Percentiles rank a stretch among this genome's conserved stretches.
These are phyloP conservation scores for Paraleonurus japonicus DNA, from an alignment of 257 asterid species.

Conservation along the genomic window DNA sequence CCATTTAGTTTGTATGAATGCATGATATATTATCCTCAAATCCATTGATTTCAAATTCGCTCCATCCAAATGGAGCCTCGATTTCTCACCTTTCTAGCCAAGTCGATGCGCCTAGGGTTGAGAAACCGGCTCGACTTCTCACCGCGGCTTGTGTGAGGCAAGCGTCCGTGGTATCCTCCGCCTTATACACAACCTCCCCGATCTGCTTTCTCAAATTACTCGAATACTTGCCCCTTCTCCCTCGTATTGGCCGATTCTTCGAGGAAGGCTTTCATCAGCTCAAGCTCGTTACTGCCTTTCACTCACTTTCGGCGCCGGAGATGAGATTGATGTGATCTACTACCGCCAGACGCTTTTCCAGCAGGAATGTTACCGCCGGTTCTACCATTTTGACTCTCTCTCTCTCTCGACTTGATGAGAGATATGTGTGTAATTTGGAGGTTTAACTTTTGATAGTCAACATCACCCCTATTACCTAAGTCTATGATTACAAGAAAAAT, in stretches of 20 bases:
- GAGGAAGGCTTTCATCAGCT: conserved; percentile 21
- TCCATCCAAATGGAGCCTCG: no score
- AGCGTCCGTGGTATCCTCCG: conserved; percentile 33
- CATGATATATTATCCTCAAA: no score
- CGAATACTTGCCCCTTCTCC: conserved; percentile 19
- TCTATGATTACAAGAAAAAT: no score
- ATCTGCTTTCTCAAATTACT: conserved; percentile 21
- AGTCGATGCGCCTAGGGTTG: background rate
- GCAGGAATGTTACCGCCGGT: conserved; percentile 23
- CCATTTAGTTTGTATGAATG: no score
- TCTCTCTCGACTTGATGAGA: no score
- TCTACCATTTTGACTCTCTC: conserved; percentile 27
- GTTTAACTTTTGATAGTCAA: no score
- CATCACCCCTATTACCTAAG: no score
- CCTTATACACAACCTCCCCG: conserved; percentile 23
- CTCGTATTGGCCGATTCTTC: conserved; percentile 19
- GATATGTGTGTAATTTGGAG: no score
- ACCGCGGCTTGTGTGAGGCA: conserved; percentile 25
- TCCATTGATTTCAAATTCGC: no score
- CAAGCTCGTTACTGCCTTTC: conserved; percentile 18
- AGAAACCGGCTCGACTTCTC: background rate
- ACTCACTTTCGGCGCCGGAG: conserved; percentile 23
- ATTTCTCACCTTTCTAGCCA: conserved; percentile 18
- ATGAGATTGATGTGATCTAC: background rate
- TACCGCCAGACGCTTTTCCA: conserved; percentile 29